Evolutionary conservation across 305 asterid genomes (phyloP).

Genomic region (Plantago coronopus): DNA sequence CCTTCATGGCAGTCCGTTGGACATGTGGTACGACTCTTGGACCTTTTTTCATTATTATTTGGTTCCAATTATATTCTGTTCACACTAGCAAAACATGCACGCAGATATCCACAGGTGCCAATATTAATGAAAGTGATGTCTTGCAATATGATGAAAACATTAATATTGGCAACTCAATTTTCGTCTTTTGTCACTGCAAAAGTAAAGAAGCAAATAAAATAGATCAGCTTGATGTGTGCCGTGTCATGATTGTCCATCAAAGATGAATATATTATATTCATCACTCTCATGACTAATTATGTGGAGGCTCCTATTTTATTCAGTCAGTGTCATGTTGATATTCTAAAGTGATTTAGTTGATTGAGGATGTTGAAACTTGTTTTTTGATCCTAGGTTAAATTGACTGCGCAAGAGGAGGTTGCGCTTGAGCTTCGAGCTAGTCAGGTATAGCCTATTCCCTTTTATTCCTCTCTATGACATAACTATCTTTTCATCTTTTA

Average conservation of each 20-base stretch:
- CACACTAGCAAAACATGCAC: background rate
- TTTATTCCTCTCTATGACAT: background rate
- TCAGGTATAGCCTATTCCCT: slow-evolving; percentile 47
- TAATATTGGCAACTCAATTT: too few species aligned
- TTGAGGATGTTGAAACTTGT: slow-evolving; percentile 15
- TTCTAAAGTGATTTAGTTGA: background rate
- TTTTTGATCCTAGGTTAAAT: slow-evolving; percentile 63
- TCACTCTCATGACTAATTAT: background rate
- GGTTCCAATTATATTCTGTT: background rate
- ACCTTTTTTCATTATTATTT: background rate
- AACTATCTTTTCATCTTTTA: slow-evolving; percentile 3
- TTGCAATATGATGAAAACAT: background rate
- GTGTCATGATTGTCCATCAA: background rate
- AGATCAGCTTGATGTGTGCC: background rate
- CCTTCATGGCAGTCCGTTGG: slow-evolving; percentile 99
- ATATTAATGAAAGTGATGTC: background rate
- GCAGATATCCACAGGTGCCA: background rate
- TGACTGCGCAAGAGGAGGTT: slow-evolving; percentile 99
- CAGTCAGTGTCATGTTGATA: slow-evolving; percentile 10
- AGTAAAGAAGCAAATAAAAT: background rate
- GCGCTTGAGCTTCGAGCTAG: slow-evolving; percentile 98
- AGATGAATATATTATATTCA: too few species aligned
- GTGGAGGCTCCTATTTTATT: slow-evolving; percentile 17
- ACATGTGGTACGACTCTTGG: slow-evolving; percentile 78
- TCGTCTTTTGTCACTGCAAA: background rate